Conservation (phyloP, 75 land plant genomes). For the Sequoiadendron giganteum region DNA sequence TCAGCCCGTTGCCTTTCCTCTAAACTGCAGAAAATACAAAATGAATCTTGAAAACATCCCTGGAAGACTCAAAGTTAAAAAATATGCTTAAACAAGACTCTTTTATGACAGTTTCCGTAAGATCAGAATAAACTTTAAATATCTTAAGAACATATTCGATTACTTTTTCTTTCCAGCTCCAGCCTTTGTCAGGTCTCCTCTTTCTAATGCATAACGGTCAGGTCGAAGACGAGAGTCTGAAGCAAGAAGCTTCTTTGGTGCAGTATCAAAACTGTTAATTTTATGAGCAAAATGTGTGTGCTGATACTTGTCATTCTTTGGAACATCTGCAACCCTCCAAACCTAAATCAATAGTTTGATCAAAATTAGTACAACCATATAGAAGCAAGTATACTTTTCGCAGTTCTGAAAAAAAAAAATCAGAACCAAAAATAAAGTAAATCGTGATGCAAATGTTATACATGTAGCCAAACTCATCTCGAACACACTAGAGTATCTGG, state of each 20-base stretch:
- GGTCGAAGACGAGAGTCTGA: conserved; percentile 98
- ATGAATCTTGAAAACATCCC: neutral
- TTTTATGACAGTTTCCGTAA: neutral
- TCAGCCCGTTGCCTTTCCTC: conserved; percentile 96
- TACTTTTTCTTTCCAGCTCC: conserved; percentile 89
- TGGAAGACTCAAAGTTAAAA: neutral
- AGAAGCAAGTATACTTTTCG: neutral
- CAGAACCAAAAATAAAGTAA: neutral
- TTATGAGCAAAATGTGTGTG: conserved; percentile 92
- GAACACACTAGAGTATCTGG: neutral
- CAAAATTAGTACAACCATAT: neutral
- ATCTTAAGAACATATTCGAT: neutral
- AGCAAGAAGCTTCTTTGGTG: conserved; percentile 78
- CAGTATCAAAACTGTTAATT: conserved; percentile 95
- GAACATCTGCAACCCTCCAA: conserved; percentile 77
- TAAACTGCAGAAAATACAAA: conserved; percentile 47
- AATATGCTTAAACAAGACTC: neutral
- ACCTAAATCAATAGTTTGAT: conserved; percentile 38
- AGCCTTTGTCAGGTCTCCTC: conserved; percentile 84
- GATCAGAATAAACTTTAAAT: neutral
- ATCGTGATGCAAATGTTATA: neutral
- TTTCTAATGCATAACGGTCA: conserved; percentile 89
- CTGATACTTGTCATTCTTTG: conserved; percentile 83
- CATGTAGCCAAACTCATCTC: neutral
- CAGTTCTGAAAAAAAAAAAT: neutral